Conservation (phyloP, 257 asterid genomes). For the Cinchona pubescens region DNA sequence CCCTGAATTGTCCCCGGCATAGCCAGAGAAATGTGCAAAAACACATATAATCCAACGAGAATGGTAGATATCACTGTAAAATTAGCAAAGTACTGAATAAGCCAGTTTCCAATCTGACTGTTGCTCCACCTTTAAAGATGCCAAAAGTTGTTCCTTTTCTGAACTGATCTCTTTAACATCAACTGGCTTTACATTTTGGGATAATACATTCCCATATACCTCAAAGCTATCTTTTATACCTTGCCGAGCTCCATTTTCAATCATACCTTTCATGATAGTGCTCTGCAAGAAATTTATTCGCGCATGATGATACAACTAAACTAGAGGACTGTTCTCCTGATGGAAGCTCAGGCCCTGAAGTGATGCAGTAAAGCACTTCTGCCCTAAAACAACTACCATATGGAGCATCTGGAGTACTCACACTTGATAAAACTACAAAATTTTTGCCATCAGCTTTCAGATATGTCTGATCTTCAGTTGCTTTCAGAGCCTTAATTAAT, state of each 20-base stretch:
- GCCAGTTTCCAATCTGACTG: conserved; percentile 86
- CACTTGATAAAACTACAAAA: conserved; percentile 64
- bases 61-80: conserved; percentile 68
- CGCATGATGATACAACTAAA: conserved; percentile 79
- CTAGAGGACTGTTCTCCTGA: conserved; percentile 77
- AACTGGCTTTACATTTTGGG: conserved; percentile 75
- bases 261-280: conserved; percentile 90
- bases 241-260: conserved; percentile 88
- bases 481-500: conserved; percentile 74
- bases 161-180: conserved; percentile 67
- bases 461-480: conserved; percentile 84
- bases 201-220: conserved; percentile 55
- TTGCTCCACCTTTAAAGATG: conserved; percentile 68
- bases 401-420: conserved; percentile 95
- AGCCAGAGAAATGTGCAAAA: conserved; percentile 66
- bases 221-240: conserved; percentile 92
- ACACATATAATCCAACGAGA: conserved; percentile 58
- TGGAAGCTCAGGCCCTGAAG: conserved; percentile 85
- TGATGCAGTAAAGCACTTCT: conserved; percentile 80
- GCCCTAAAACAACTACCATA: conserved; percentile 70
- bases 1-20: conserved; percentile 79
- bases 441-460: conserved; percentile 71
- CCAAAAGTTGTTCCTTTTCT: conserved; percentile 87
- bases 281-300: conserved; percentile 90
- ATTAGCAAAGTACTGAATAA: conserved; percentile 81